phyloP scores from a whole-genome alignment of 1,284 basidiomycete species.

The Filobasidium uniguttulatum region DNA sequence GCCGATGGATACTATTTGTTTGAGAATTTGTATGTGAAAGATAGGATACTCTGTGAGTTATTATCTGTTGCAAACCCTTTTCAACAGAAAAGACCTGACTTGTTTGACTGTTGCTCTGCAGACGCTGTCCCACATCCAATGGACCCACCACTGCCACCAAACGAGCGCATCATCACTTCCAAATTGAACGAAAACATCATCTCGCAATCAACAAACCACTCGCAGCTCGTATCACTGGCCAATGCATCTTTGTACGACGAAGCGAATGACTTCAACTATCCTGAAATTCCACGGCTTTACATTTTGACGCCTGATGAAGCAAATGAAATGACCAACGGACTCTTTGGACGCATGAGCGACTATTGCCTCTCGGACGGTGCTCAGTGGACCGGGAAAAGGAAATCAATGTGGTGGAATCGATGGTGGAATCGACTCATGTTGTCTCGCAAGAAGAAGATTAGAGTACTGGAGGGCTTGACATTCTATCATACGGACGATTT shows the following conservation, averaged over 20 bases:
- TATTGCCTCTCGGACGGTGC: not conserved
- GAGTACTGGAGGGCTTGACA: too few species aligned
- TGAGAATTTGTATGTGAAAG: slow-evolving; percentile 8
- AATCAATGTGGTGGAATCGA: too few species aligned
- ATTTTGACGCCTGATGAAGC: slow-evolving; percentile 5
- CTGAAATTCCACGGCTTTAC: slow-evolving; percentile 5
- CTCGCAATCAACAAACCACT: slow-evolving; percentile 1
- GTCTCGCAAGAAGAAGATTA: too few species aligned
- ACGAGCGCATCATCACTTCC: slow-evolving; percentile 11
- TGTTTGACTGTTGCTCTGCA: not conserved
- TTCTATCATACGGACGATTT: slow-evolving; percentile 13
- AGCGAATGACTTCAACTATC: slow-evolving; percentile 5
- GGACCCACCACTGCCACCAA: slow-evolving; percentile 7
- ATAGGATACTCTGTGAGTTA: slow-evolving; percentile 10
- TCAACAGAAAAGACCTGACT: too few species aligned
- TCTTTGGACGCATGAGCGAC: slow-evolving; percentile 2
- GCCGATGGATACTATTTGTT: slow-evolving; percentile 9
- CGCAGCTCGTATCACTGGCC: not conserved
- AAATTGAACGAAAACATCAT: slow-evolving; percentile 4
- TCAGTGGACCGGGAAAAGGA: too few species aligned
- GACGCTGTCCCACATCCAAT: slow-evolving; percentile 4
- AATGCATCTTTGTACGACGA: slow-evolving; percentile 2
- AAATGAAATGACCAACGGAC: not conserved
- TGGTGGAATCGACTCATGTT: too few species aligned
- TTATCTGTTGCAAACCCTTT: not conserved